Evolutionary conservation across 139 green algal species (phyloP), one percentile per base, ranked within the genome.

Genomic region (Bryopsis sp.): DNA sequence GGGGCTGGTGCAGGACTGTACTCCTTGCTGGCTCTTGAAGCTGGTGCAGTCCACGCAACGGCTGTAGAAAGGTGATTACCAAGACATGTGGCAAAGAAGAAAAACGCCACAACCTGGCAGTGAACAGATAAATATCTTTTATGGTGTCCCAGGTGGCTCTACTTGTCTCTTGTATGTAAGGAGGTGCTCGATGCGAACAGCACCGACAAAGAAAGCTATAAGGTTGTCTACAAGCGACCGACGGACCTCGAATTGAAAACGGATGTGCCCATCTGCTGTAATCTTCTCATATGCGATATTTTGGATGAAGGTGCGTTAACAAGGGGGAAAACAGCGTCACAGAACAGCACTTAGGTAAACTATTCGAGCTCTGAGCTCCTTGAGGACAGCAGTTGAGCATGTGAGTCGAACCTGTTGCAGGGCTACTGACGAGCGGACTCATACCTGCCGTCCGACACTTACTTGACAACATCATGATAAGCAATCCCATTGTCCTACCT

Each of bases 221-320:
- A 75, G 15, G 84, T 91, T 31, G 48, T 92, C 1, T 91, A 92
- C 75, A 92, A 92, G 74, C 73, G 85, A 2, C 82, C 86, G 3
- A 89, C 81, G 0, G 86, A 92, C 68, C 71, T 92, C 39, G 59
- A 58, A 22, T 48, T 89, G 31, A 71, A 77, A 15, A 31, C 72
- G 19, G 86, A 92, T 38, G 83, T 92, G 15, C 78, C 83, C 0
- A 67, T 89, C 11, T 78, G 73, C 39, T 88, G 79, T 77, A 92
- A 92, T 73, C 66, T 92, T 34, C 69, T 86, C 24, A 35, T 91
- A 0, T 78, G 70, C 8, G 79, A 87, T 57, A 78, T 91, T 2
- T 37, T 91, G 28, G 86, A 92, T 48, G 82, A 90, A 48, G 85
- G 80, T 78, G 46, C 11, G 43, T 50, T 15, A 50, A 11, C 15